Base-by-base conservation (phyloP, 768 basidiomycete species). In the Suillus tomentosus region DNA sequence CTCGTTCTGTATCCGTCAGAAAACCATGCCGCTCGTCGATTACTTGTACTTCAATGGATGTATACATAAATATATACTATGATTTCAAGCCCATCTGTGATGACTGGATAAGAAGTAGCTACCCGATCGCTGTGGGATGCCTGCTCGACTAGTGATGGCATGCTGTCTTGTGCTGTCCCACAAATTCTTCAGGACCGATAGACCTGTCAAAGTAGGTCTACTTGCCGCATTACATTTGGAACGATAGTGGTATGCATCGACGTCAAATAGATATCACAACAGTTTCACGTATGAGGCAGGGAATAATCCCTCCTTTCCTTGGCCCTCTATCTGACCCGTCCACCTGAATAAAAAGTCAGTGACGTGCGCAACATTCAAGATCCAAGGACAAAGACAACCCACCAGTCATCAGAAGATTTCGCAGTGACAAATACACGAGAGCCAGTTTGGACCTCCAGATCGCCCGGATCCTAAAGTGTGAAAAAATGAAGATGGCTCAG, bases 351-450 rank as follows among this genome's bases (percentile, higher is more conserved):
- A 60, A 64, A 65, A 62, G 53, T 40, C 53, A 60, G 34, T 27
- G 62, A 66, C 47, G 68, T 60, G 51, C 51, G 34, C 37, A 53
- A 27, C 45, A 27, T 15, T 62, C 50, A 27, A 66, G 58, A 22
- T 36, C 10, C 40, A 67, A 24, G 37, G 39, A 10, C 57, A 31
- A 14, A 3, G 58, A 60, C 56, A 43, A 69, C 87, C 22, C 65
- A 92, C 92, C 92, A 94, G 68, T 93, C 92, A 27, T 87, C 87
- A 11, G 90, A 91, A 6, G 87, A 85, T 68, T 79, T 81, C 67
- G 88, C 88, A 6, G 84, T 81, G 45, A 93, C 81, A 64, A 86
- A 74, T n/a, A 94, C 80, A 51, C 82, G 80, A 69, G 86, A 79
- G 13, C 84, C 83, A 58, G 82, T 84, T 50, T 80, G 78, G 63